A percentile compares a stretch with the other conserved stretches of the same genome.
phyloP scores from a whole-genome alignment of 768 basidiomycete species.

The Clavulina sp. region DNA sequence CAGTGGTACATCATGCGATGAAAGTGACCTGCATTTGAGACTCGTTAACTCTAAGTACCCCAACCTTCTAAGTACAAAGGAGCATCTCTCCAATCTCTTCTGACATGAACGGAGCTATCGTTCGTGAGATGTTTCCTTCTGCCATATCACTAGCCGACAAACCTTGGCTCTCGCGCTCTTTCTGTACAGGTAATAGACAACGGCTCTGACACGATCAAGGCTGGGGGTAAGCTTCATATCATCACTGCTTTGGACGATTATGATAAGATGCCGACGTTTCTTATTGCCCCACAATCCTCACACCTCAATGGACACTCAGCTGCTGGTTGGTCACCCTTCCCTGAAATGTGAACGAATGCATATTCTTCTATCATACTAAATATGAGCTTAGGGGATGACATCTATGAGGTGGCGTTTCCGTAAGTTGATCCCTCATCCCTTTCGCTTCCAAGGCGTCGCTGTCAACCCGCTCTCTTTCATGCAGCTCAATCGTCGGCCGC shows the following conservation, averaged over 20 bases:
- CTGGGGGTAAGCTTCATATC: slow-evolving; percentile 17
- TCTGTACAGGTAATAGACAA: slow-evolving; percentile 3
- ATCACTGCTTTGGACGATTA: no score
- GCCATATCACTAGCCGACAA: no score
- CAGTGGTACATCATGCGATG: no score
- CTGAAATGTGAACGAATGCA: not conserved
- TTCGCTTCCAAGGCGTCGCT: not conserved
- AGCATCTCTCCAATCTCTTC: no score
- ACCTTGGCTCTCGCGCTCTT: no score
- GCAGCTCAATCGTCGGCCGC: slow-evolving; percentile 28
- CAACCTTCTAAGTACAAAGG: no score
- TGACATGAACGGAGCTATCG: no score
- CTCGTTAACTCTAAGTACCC: no score
- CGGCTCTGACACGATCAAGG: slow-evolving; percentile 30
- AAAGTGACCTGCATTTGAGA: no score
- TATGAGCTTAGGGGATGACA: slow-evolving; percentile 24
- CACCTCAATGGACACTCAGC: not conserved
- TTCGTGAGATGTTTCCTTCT: no score
- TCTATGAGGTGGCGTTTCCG: slow-evolving; percentile 28
- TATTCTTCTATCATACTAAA: not conserved
- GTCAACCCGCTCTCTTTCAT: not conserved
- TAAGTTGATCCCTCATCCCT: slow-evolving; percentile 15
- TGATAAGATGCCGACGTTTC: not conserved
- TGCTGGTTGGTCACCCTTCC: not conserved
- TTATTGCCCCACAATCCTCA: not conserved